Base-by-base conservation (phyloP, 192 early-diverging fungal species). In the Entomortierella chlamydospora region DNA sequence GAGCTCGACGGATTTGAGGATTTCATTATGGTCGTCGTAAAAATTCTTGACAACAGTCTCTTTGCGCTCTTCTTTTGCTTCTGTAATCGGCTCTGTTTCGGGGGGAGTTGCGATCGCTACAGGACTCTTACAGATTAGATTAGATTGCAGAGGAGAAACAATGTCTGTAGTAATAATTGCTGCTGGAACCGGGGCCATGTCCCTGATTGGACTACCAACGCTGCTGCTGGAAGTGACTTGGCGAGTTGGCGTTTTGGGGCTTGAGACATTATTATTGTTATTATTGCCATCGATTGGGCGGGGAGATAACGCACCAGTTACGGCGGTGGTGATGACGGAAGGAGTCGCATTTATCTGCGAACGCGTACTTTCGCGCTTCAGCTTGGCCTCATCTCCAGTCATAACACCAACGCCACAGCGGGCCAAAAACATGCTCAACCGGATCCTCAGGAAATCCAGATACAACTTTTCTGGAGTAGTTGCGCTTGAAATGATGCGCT, bases 361-460 rank as follows among this genome's bases (percentile, higher is more conserved):
- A 47, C 69, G 60, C 28, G 55, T 51, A 51, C 73, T 77, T 13
- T 77, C 73, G 2, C 53, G 50, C 37, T 57, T 77, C 20, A 10
- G 57, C 43, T 70, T 79, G 29, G 25, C 60, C 25, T 79, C 76
- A 10, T 70, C 76, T 2, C 76, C 76, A 4, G 76, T 82, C 4
- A 74, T 55, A n/a, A 82, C 63, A 29, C 72, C 81, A 23, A 74
- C 81, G 4, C 81, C 81, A 43, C 81, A 82, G 13, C 81, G 61
- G 4, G 81, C 81, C 81, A 82, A 59, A 58, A 73, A 82, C 81
- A 82, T 82, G 26, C 81, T 61, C 39, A 82, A 17, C 1, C 81
- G 66, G 25, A 73, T 73, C 81, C 71, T 57, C 49, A 82, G 45
- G 12, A 82, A 73, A 4, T 82, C 81, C 11, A 74, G 62, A 12